Base-by-base conservation (phyloP, 495 filamentous ascomycete species). In the Schizothecium vesticola region DNA sequence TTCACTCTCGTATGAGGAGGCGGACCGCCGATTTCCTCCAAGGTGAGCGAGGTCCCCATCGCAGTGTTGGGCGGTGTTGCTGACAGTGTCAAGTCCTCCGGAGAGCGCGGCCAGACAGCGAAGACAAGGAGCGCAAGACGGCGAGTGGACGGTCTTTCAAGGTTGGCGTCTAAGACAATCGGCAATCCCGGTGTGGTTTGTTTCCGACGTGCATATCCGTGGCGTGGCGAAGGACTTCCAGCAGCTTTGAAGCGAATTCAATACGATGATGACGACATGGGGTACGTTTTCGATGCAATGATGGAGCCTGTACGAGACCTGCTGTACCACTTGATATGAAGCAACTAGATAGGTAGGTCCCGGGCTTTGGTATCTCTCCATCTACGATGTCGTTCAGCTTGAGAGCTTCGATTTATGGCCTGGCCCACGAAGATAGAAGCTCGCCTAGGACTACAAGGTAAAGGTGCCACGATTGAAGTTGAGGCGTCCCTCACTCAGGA, bases 121-220 rank as follows among this genome's bases (percentile, higher is more conserved):
- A 98, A 80, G 96, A 97, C 79, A 97, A 95, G 79, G 95, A 99
- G 82, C 88, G 92, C 74, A 99, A 98, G 88, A 99, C 95, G 33
- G 95, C 96, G 28, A 97, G 92, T 80, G 95, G 95, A 69, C 88
- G 95, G 69, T 96, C 91, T 23, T 99, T 98, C 87, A 89, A 90
- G 75, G 91, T 69, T 29, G 75, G 74, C 25, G 63, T 26, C 28
- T 65, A 26, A 65, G 51, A 43, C 33, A n/a, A 23, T 10, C 22
- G 8, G 4, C 22, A 55, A n/a, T 51, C 16, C 43, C 6, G 12
- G 16, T 51, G 43, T n/a, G n/a, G 43, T 51, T 33, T 19, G 43
- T n/a, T 51, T n/a, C 16, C 4, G 19, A n/a, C 43, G 43, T 51
- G 43, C n/a, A 51, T 51, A n/a, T n/a, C 43, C 43, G n/a, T n/a